Evolutionary conservation across 139 green algal genomes (phyloP), one percentile per base, ranked within the genome.

Genomic region (Chlorella sp.): DNA sequence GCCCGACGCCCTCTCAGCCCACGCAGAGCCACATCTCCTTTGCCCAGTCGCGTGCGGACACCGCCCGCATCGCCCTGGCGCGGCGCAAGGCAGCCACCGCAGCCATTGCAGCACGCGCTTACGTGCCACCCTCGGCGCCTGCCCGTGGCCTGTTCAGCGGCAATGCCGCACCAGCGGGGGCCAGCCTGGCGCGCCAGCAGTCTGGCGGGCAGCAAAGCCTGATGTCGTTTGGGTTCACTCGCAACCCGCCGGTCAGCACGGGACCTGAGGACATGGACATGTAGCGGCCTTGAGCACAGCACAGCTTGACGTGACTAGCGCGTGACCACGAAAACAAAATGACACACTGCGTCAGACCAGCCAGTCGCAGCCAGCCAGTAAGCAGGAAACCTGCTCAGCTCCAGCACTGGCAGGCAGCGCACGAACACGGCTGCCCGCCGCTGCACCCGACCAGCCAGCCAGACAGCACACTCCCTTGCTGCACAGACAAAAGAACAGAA

Each of bases 1-100:
- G 30, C 68, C 68, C 5, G 30, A 12, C 68, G 32, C 14, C 69
- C 21, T 77, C 76, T 57, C 7, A 32, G 30, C 28, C 36, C 39
- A 21, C 60, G 82, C 83, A 87, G 83, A 39, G 83, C 61, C 64
- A 79, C 34, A 87, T 87, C 36, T 21, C 83, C 9, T 87, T 87
- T 34, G 22, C 32, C 76, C 89, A 36, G 60, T 57, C 76, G 18
- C 77, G 76, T 21, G 76, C 32, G 26, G 60, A 82, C 34, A 91
- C 77, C 36, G 77, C 76, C 60, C 60, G 57, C 80, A 91, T 88
- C 36, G 85, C 76, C 14, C n/a, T n/a, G n/a, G n/a, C n/a, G n/a
- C 42, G 89, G 36, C 76, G 89, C 64, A 92, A 88, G 73, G 85
- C 85, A 36, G 89, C 89, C 37, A 92, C 89, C 36, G 75, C 37